These are phyloP conservation scores for Penicillium verrucosum DNA, from an alignment of 2,329 filamentous ascomycete genomes.

Conservation along the genomic window DNA sequence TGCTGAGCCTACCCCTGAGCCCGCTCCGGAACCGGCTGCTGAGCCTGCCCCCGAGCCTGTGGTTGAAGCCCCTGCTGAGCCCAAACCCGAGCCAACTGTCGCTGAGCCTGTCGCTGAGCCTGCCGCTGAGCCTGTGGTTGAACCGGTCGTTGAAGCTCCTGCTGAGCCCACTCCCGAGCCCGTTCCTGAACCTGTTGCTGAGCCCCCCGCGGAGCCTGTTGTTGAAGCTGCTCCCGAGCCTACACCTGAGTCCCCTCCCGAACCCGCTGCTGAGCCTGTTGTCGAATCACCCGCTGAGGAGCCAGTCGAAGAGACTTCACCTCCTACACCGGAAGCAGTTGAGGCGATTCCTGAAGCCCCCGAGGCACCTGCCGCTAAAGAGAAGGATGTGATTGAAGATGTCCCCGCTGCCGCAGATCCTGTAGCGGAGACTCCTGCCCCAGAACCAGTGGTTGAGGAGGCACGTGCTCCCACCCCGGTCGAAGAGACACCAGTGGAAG, in stretches of 20 bases:
- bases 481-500: slow-evolving; percentile 17
- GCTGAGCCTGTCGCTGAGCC: not conserved
- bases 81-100: too few relatives aligned
- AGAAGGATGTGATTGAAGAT: slow-evolving; percentile 6
- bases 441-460: not conserved
- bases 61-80: not conserved
- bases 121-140: not conserved
- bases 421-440: slow-evolving; percentile 14
- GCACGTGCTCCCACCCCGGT: slow-evolving; percentile 6
- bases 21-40: not conserved
- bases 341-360: not conserved
- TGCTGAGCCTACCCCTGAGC: not conserved
- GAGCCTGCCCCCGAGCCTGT: not conserved
- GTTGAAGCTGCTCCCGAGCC: slow-evolving; percentile 9
- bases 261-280: slow-evolving; percentile 13
- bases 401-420: slow-evolving; percentile 7
- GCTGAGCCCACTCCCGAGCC: slow-evolving; percentile 16
- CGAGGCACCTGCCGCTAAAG: slow-evolving; percentile 16
- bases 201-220: not conserved
- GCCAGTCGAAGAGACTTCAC: slow-evolving; percentile 12
- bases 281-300: slow-evolving; percentile 14
- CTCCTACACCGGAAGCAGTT: slow-evolving; percentile 5
- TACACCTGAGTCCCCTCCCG: not conserved
- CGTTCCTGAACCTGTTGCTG: not conserved
- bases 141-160: not conserved